Conservation (phyloP, 108 stramenopile genomes). For the Aurantiochytrium sp. region DNA sequence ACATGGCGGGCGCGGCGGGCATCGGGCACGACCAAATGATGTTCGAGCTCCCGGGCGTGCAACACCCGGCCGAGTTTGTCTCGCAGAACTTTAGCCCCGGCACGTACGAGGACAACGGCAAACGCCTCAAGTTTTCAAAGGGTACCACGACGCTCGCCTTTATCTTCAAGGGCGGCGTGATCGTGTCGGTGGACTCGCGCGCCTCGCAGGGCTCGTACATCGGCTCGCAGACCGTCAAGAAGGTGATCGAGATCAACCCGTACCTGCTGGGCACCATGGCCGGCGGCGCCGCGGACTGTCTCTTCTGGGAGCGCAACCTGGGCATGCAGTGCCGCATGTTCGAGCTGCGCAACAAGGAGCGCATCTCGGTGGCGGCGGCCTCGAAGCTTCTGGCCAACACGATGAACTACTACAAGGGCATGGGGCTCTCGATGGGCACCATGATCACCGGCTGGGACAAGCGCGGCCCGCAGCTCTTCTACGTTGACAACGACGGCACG, state of each 20-base stretch:
- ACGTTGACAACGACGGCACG: constrained; percentile 97
- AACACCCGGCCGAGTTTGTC: constrained; percentile 55
- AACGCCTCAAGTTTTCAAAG: constrained; percentile 65
- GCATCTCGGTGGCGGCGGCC: constrained; percentile 77
- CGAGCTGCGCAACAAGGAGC: constrained; percentile 46
- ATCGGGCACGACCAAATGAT: not conserved
- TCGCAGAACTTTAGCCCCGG: constrained; percentile 49
- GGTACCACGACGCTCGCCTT: constrained; percentile 99
- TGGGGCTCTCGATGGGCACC: constrained; percentile 94
- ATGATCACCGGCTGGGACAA: constrained; percentile 57
- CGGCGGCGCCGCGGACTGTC: constrained; percentile 94
- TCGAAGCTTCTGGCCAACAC: constrained; percentile 95
- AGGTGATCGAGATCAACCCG: constrained; percentile 47
- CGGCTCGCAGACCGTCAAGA: constrained; percentile 73
- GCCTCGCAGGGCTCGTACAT: constrained; percentile 98
- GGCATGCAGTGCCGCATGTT: constrained; percentile 77
- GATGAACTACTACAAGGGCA: constrained; percentile 91
- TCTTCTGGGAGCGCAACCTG: constrained; percentile 98
- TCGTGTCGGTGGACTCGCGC: constrained; percentile 92
- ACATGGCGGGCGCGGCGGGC: not conserved
- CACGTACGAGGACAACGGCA: constrained; percentile 51
- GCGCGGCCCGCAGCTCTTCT: constrained; percentile 79
- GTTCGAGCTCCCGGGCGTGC: constrained; percentile 14
- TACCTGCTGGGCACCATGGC: constrained; percentile 99
- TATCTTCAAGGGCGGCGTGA: constrained; percentile 91